Conservation (phyloP, 2,329 filamentous ascomycete genomes). For the Clarireedia hainanense region DNA sequence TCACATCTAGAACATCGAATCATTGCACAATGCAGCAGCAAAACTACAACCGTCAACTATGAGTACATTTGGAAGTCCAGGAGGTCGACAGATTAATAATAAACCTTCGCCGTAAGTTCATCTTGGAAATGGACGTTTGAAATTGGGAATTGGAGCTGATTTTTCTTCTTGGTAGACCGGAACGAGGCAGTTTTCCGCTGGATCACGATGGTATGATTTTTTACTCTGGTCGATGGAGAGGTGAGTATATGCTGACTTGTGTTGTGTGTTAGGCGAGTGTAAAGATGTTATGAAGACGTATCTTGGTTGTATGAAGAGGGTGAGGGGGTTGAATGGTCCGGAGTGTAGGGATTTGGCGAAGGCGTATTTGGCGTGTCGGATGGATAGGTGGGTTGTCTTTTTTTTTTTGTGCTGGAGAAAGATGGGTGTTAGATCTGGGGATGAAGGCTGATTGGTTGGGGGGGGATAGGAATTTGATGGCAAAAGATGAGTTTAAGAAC, state of each 20-base stretch:
- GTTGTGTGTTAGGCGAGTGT: constrained; percentile 64
- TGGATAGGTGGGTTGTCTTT: constrained; percentile 67
- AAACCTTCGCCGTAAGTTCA: constrained; percentile 61
- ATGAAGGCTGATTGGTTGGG: not conserved
- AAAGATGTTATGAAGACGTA: constrained; percentile 82
- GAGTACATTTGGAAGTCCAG: constrained; percentile 64
- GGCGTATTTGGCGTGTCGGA: constrained; percentile 80
- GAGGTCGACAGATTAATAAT: constrained; percentile 51
- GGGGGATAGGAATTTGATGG: constrained; percentile 75
- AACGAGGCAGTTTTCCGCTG: constrained; percentile 91
- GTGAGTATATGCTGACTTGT: not conserved
- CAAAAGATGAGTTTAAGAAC: constrained; percentile 89
- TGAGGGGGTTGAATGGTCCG: constrained; percentile 76
- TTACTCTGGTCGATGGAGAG: not conserved
- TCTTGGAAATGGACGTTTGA: not conserved
- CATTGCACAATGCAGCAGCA: not conserved
- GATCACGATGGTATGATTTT: constrained; percentile 69
- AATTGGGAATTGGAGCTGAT: not conserved
- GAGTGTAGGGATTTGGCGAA: constrained; percentile 83
- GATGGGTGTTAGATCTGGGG: not conserved
- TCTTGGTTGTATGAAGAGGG: constrained; percentile 76
- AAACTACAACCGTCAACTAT: constrained; percentile 29
- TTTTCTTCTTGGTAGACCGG: constrained; percentile 51
- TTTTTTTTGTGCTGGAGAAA: not conserved
- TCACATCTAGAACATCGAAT: constrained; percentile 4